phyloP scores from a whole-genome alignment of 2,329 filamentous ascomycete species.

The Aspergillus sp. region DNA sequence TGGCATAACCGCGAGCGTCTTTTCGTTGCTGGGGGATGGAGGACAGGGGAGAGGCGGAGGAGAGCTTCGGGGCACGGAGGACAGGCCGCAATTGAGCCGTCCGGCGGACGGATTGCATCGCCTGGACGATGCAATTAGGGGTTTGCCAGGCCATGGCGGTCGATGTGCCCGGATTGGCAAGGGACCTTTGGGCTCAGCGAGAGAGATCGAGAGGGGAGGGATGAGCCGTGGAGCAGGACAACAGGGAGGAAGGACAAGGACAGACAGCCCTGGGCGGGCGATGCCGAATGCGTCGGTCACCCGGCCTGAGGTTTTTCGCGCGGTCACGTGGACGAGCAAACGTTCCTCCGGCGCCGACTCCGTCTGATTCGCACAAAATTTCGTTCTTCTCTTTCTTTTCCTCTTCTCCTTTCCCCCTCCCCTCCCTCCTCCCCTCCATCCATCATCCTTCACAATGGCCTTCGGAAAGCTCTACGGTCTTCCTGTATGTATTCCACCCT shows the following conservation, averaged over 20 bases:
- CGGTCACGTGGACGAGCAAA: slow-evolving; percentile 25
- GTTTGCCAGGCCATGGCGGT: slow-evolving; percentile 38
- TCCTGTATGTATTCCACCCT: slow-evolving; percentile 57
- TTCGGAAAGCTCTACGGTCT: slow-evolving; percentile 97
- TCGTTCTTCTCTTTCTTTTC: slow-evolving; percentile 15
- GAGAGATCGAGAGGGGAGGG: background rate
- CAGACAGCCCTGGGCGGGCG: background rate
- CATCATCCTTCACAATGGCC: slow-evolving; percentile 65
- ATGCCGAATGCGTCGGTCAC: slow-evolving; percentile 3
- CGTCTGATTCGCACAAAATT: slow-evolving; percentile 30
- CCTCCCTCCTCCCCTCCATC: slow-evolving; percentile 18
- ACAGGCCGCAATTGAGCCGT: slow-evolving; percentile 38
- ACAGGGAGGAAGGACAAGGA: background rate
- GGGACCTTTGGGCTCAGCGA: slow-evolving; percentile 5
- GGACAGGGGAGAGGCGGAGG: slow-evolving; percentile 16
- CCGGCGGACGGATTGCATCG: slow-evolving; percentile 34
- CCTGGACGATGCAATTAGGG: slow-evolving; percentile 34
- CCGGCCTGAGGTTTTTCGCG: slow-evolving; percentile 26
- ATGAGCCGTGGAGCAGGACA: background rate
- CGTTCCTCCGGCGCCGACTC: slow-evolving; percentile 26
- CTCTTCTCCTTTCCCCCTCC: slow-evolving; percentile 23
- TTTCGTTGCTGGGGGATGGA: slow-evolving; percentile 15
- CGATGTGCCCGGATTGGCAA: slow-evolving; percentile 10
- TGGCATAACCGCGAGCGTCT: slow-evolving; percentile 28
- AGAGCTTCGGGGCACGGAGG: slow-evolving; percentile 29